A percentile compares a stretch with the other conserved stretches of the same genome.
These are phyloP conservation scores for Phytophthora foliorum DNA, from an alignment of 352 stramenopile species.

Conservation along the genomic window DNA sequence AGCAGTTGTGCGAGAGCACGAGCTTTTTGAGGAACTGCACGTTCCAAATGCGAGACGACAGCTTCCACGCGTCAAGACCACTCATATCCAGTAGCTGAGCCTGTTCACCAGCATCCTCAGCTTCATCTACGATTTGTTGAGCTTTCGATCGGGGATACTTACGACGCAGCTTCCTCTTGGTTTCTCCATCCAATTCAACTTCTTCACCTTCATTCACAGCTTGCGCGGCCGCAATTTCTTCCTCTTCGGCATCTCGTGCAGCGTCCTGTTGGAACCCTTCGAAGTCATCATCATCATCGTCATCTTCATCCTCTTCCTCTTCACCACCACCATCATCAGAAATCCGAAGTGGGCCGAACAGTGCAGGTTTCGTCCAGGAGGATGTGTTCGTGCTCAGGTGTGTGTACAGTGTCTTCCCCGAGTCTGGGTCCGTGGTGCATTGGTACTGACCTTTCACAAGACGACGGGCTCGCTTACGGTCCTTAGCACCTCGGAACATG, in stretches of 20 bases:
- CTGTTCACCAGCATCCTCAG: slow-evolving; percentile 46
- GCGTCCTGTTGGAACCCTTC: slow-evolving; percentile 44
- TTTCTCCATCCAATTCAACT: slow-evolving; percentile 37
- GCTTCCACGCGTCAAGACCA: slow-evolving; percentile 51
- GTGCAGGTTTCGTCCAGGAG: slow-evolving; percentile 47
- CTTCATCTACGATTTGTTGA: slow-evolving; percentile 63
- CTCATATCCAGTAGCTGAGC: slow-evolving; percentile 56
- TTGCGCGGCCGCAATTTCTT: slow-evolving; percentile 14
- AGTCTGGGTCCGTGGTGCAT: slow-evolving; percentile 45
- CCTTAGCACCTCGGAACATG: slow-evolving; percentile 47
- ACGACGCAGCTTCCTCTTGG: slow-evolving; percentile 38
- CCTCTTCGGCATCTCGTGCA: slow-evolving; percentile 32
- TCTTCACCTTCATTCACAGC: slow-evolving; percentile 26
- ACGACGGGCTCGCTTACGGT: slow-evolving; percentile 38
- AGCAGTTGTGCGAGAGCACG: slow-evolving; percentile 57
- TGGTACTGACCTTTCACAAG: slow-evolving; percentile 52
- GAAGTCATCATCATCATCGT: slow-evolving; percentile 53
- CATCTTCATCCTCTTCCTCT: slow-evolving; percentile 26
- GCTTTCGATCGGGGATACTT: slow-evolving; percentile 64
- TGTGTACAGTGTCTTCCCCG: slow-evolving; percentile 57
- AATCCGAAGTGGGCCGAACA: slow-evolving; percentile 48
- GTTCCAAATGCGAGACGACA: slow-evolving; percentile 82
- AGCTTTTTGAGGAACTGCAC: slow-evolving; percentile 55
- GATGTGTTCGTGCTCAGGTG: slow-evolving; percentile 47
- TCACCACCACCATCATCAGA: slow-evolving; percentile 25